These are phyloP conservation scores for Coemansia sp. DNA, from an alignment of 192 early-diverging fungal genomes.

Conservation along the genomic window DNA sequence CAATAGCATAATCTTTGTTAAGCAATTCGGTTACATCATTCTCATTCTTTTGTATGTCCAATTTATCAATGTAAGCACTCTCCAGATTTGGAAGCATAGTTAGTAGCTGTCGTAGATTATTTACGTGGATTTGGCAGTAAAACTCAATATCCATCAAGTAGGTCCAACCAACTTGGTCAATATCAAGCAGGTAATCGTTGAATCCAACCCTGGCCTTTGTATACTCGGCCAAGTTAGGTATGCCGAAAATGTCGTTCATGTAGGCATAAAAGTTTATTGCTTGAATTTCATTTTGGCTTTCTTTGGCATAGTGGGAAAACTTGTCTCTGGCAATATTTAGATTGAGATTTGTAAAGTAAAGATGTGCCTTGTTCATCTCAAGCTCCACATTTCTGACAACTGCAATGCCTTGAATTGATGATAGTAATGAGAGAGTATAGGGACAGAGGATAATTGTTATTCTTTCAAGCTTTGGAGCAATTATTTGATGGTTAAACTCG, in stretches of 20 bases:
- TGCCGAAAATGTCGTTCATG: background rate
- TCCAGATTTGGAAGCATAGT: background rate
- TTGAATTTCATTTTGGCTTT: background rate
- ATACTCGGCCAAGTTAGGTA: background rate
- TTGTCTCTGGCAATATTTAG: background rate
- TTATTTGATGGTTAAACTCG: background rate
- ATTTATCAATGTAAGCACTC: background rate
- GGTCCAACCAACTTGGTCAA: background rate
- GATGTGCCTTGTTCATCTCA: background rate
- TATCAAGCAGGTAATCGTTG: background rate
- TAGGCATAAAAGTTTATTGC: background rate
- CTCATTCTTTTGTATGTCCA: background rate
- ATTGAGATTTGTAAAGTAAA: background rate
- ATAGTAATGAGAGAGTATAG: background rate
- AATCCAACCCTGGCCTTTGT: background rate
- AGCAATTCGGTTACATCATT: background rate
- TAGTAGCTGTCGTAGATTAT: background rate
- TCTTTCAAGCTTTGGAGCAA: conserved; percentile 2
- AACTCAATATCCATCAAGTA: background rate
- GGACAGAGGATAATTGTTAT: background rate
- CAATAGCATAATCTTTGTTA: background rate
- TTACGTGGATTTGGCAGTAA: background rate
- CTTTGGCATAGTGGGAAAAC: background rate
- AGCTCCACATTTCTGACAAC: background rate
- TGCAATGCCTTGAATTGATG: background rate